Evolutionary conservation across 2,329 filamentous ascomycete genomes (phyloP).

Genomic region (Hypoxylon sp.): DNA sequence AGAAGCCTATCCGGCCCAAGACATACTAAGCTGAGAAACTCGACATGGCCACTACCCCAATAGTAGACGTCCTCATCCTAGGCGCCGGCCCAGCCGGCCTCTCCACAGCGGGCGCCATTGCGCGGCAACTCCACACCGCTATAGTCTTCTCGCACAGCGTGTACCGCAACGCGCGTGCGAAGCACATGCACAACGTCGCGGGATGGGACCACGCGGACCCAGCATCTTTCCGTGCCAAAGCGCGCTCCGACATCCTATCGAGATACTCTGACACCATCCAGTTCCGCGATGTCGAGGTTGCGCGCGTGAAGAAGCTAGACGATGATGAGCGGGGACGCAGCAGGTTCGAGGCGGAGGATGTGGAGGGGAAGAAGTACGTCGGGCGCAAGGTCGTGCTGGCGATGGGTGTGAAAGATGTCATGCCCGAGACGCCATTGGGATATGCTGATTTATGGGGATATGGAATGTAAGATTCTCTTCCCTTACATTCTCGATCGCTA

Average conservation of each 20-base stretch:
- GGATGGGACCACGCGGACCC: constrained; percentile 48
- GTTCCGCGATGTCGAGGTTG: constrained; percentile 44
- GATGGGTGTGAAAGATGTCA: constrained; percentile 66
- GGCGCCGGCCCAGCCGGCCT: constrained; percentile 64
- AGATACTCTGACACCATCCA: constrained; percentile 41
- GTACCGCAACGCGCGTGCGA: constrained; percentile 60
- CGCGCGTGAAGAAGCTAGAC: constrained; percentile 36
- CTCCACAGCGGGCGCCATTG: constrained; percentile 57
- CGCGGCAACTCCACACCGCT: constrained; percentile 55
- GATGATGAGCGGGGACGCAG: constrained; percentile 14
- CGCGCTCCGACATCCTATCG: constrained; percentile 39
- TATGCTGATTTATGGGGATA: constrained; percentile 69
- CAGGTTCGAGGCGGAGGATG: constrained; percentile 57
- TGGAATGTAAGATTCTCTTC: constrained; percentile 59
- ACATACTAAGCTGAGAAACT: not conserved
- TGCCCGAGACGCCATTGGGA: constrained; percentile 64
- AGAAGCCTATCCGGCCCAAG: not conserved
- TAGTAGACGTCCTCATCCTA: constrained; percentile 56
- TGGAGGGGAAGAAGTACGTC: constrained; percentile 58
- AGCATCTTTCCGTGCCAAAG: constrained; percentile 35
- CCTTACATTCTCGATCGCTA: constrained; percentile 20
- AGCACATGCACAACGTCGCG: constrained; percentile 62
- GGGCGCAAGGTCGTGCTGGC: constrained; percentile 70
- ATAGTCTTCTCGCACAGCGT: constrained; percentile 53
- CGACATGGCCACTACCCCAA: constrained; percentile 7